Base-by-base conservation (phyloP, 805 yeast genomes). In the Ogataea angusta region DNA sequence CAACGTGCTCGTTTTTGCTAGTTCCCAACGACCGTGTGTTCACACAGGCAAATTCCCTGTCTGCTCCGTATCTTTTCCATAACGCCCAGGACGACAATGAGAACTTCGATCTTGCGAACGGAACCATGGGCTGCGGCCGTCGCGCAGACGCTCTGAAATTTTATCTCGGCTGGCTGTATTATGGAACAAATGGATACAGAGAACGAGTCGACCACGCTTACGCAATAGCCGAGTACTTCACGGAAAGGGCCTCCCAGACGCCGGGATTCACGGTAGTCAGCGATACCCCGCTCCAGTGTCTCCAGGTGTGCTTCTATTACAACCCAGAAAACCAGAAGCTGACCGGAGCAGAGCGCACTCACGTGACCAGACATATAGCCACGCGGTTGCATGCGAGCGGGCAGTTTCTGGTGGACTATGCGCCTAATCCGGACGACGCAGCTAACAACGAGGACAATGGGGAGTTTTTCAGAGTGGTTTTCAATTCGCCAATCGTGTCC, bases 71-170 rank as follows among this genome's bases (percentile, higher is more conserved):
- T 57, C 64, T 86, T 30, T 86, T 85, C 72, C 95, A 86, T 56
- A 69, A 70, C 41, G 60, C 64, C n/a, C 59, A 62, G 10, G 73
- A 65, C 29, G 75, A 68, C 4, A 83, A 75, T 18, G 75, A 71
- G 38, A 68, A 73, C 59, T 83, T 68, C 54, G 95, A 86, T 51
- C 72, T 86, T 41, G 95, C 91, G 1, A 91, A 85, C 59, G 95
- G 93, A 10, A 87, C 95, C 2, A 81, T 87, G 90, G 95, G 95
- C 7, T 86, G 95, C 59, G 95, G 95, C 10, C 75, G 95, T 51
- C 72, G 95, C 40, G 79, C 93, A 0, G 95, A 87, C 59, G 76
- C 91, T 3, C 66, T 86, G 59, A 86, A 86, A 62, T 69, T 87
- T 53, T 86, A 82, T 59, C 59, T 87, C 57, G 79, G 85, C 1